Conservation (phyloP, 768 basidiomycete genomes). For the Amanita rimosa region DNA sequence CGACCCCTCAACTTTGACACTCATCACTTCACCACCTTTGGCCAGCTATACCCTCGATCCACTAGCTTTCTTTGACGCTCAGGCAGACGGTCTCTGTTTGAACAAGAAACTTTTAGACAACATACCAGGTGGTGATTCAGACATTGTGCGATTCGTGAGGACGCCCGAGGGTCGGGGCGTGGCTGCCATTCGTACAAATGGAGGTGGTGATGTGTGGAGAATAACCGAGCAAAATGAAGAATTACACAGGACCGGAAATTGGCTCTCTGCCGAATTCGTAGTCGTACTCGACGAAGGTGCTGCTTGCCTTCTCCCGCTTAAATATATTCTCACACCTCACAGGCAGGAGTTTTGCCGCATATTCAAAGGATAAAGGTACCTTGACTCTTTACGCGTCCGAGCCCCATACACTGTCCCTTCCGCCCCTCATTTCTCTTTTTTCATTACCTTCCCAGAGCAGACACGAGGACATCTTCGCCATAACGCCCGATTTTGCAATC, state of each 20-base stretch:
- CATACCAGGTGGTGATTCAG: constrained; percentile 33
- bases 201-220: constrained; percentile 56
- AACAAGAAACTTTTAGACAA: constrained; percentile 28
- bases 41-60: constrained; percentile 48
- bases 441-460: constrained; percentile 44
- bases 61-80: constrained; percentile 49
- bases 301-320: not conserved
- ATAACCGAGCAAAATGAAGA: constrained; percentile 34
- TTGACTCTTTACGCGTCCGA: constrained; percentile 47
- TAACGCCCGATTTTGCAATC: constrained; percentile 51
- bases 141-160: constrained; percentile 54
- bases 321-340: constrained; percentile 1
- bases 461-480: constrained; percentile 51
- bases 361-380: constrained; percentile 30
- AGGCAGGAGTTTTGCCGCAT: constrained; percentile 52
- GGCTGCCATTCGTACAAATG: constrained; percentile 46
- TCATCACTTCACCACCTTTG: constrained; percentile 61
- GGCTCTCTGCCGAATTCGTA: constrained; percentile 49
- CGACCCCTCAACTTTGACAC: constrained; percentile 31
- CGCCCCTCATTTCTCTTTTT: constrained; percentile 49
- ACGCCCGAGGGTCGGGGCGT: constrained; percentile 74
- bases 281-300: constrained; percentile 62
- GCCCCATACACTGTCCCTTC: constrained; percentile 29
- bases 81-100: constrained; percentile 38
- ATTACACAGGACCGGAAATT: constrained; percentile 36